Percentiles rank a stretch among this genome's conserved stretches.
phyloP scores from a whole-genome alignment of 345 rosid species.

The Alliaria petiolata region DNA sequence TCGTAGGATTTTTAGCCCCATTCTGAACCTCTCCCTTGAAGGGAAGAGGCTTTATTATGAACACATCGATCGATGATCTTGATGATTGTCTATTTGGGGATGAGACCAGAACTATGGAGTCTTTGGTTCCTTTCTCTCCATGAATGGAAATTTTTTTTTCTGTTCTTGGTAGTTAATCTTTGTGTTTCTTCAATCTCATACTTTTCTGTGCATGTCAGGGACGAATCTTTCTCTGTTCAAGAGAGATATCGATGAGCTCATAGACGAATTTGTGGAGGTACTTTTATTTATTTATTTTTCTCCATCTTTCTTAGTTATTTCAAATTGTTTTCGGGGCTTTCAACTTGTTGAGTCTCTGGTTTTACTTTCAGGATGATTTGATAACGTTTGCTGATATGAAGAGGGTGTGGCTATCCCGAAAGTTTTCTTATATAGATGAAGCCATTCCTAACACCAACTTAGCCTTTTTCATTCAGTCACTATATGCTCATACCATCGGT shows the following conservation, averaged over 20 bases:
- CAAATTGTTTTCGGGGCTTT: background rate
- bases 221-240: slow-evolving; percentile 50
- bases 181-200: slow-evolving; percentile 1
- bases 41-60: background rate
- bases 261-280: slow-evolving; percentile 52
- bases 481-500: slow-evolving; percentile 59
- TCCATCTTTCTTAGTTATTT: background rate
- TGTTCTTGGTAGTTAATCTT: background rate
- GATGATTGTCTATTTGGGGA: background rate
- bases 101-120: background rate
- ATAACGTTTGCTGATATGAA: slow-evolving; percentile 56
- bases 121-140: background rate
- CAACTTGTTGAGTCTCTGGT: background rate
- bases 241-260: slow-evolving; percentile 60
- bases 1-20: too few relatives aligned
- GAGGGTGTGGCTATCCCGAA: slow-evolving; percentile 55
- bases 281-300: background rate
- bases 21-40: background rate
- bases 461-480: slow-evolving; percentile 60
- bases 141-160: too few relatives aligned
- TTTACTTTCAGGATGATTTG: slow-evolving; percentile 35
- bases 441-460: slow-evolving; percentile 45
- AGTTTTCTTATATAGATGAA: slow-evolving; percentile 52
- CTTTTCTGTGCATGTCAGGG: background rate
- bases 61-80: background rate